Evolutionary conservation across 768 basidiomycete species (phyloP), one percentile per base, ranked within the genome.

Genomic region (Neoboletus brunneissimus): DNA sequence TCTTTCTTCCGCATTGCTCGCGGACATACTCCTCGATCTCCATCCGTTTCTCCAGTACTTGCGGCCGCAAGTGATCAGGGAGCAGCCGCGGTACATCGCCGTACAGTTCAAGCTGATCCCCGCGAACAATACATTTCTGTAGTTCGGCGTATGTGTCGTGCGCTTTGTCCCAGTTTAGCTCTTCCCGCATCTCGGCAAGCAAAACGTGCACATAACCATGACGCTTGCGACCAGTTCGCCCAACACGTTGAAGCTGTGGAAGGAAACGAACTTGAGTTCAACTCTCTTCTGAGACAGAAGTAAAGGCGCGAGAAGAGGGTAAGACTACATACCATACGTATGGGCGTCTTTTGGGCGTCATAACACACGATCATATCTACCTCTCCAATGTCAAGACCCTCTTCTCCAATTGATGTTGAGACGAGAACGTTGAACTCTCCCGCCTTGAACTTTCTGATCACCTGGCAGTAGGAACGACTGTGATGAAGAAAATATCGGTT

Each of bases 321-420:
- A 55, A 32, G 35, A 38, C 44, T 23, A 60, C 85, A 50, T 70
- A 96, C 96, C 89, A 97, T 94, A 55, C 95, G 91, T 59, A 98
- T 94, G 1, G 95, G 89, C 0, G 92, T 92, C 76, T 96, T 97
- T 65, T 95, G 92, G 25, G 94, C 87, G 62, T 99, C 97, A 70
- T 98, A 99, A 66, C 95, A 98, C 47, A 98, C 77, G 54, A 98
- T 96, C 67, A 94, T 78, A 69, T 99, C 97, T 16, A 99, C 88
- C 69, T 97, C 95, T 32, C 97, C 97, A 53, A 99, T 99, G 70
- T 99, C 97, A 18, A 99, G 79, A 55, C 97, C 97, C 72, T 99
- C 97, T 73, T 99, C 97, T 22, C 97, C 97, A 53, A 99, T 93
- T 4, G 90, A 96, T 5, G 97, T 98, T 1, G 95, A 89, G 9